Conservation (phyloP, 2,329 filamentous ascomycete species). For the Sporothrix pseudoabietina region DNA sequence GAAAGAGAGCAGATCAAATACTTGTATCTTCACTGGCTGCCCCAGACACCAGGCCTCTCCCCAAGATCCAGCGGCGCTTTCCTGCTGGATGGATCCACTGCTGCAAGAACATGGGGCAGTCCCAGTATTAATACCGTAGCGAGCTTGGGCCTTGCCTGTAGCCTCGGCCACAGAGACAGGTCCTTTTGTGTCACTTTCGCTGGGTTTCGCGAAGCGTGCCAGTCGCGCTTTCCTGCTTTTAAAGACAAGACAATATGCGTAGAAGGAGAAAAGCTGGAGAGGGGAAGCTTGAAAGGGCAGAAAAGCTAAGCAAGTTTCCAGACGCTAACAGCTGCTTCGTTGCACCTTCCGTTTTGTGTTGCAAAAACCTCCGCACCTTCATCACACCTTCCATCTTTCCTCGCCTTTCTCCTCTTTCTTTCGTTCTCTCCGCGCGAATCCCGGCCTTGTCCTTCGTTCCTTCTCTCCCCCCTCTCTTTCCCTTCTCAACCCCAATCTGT, state of each 20-base stretch:
- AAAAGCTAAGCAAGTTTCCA: neutral
- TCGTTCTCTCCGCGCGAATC: neutral
- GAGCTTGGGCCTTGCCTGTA: neutral
- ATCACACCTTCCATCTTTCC: neutral
- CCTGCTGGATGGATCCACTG: neutral
- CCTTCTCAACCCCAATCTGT: neutral
- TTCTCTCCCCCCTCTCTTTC: neutral
- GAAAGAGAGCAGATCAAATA: neutral
- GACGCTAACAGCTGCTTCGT: constrained; percentile 17
- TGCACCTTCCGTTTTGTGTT: constrained; percentile 24
- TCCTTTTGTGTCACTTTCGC: neutral
- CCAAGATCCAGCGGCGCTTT: neutral
- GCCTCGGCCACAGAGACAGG: constrained; percentile 11
- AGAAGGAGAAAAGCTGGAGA: constrained; percentile 5
- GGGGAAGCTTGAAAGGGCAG: constrained; percentile 1
- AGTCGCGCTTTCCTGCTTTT: constrained; percentile 10
- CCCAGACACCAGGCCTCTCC: neutral
- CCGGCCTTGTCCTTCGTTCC: neutral
- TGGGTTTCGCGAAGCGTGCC: neutral
- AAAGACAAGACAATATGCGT: neutral
- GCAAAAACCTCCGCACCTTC: constrained; percentile 23
- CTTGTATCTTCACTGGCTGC: neutral
- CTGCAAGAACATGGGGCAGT: constrained; percentile 7
- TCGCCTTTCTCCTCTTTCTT: neutral
- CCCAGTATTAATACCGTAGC: neutral